phyloP scores from a whole-genome alignment of 2,329 filamentous ascomycete genomes.

The Sporothrix globosa region DNA sequence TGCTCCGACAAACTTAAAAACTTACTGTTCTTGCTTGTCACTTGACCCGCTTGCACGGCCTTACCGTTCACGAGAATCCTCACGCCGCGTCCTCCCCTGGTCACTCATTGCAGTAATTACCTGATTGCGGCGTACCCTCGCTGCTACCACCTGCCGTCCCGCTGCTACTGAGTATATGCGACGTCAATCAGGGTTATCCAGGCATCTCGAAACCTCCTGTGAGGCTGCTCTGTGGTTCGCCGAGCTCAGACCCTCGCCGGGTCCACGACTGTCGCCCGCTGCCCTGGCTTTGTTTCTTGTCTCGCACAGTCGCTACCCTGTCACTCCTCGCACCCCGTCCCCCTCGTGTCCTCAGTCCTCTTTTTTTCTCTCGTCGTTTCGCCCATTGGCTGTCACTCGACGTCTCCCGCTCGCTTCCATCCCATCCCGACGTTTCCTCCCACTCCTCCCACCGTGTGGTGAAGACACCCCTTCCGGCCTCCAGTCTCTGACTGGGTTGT shows the following conservation, averaged over 20 bases:
- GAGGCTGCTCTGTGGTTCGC: constrained; percentile 41
- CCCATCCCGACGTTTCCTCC: constrained; percentile 23
- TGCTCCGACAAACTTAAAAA: background rate
- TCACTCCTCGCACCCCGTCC: background rate
- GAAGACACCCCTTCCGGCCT: background rate
- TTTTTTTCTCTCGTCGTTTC: constrained; percentile 30
- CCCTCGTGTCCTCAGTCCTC: background rate
- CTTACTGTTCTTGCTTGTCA: background rate
- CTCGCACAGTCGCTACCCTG: constrained; percentile 9
- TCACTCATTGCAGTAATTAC: background rate
- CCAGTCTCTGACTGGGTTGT: constrained; percentile 35
- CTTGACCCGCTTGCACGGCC: background rate
- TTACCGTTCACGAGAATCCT: background rate
- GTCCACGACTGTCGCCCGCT: constrained; percentile 10
- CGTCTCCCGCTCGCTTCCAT: constrained; percentile 12
- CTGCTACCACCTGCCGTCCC: constrained; percentile 31
- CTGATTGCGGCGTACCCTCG: background rate
- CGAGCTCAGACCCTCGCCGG: constrained; percentile 43
- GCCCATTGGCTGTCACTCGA: constrained; percentile 41
- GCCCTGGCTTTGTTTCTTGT: constrained; percentile 32
- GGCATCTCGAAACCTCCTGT: constrained; percentile 47
- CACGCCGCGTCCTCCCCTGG: background rate
- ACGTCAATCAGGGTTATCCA: constrained; percentile 53
- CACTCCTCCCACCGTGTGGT: background rate
- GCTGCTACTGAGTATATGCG: constrained; percentile 46